Evolutionary conservation across 2,329 filamentous ascomycete species (phyloP), one percentile per base, ranked within the genome.

Genomic region (Elsinoe perseae): DNA sequence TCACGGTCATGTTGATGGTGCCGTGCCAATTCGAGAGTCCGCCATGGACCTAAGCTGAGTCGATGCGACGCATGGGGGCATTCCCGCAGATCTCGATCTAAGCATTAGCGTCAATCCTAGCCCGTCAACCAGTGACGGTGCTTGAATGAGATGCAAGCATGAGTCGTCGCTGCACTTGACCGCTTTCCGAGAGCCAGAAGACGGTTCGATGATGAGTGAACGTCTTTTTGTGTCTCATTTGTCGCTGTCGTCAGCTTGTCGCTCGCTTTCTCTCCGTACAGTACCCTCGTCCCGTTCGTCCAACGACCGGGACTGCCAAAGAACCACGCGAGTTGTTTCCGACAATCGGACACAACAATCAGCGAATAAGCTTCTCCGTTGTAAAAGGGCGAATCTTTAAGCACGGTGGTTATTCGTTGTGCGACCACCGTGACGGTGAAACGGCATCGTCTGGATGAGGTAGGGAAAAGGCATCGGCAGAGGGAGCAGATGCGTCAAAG

Each of bases 1-100:
- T 52, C 48, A 32, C 14, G 48, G 48, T 52, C 48, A 32, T 18
- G 20, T 36, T 52, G 16, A 23, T 27, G 30, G 20, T 30, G 32
- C 25, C 14, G 48, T 34, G 14, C 25, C 48, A 36, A 18, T 32
- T 28, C 44, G 25, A 30, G 44, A 30, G 30, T 23, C 25, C 40
- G 40, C 48, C 28, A 32, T 52, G 48, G 48, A 52, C 20, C 48
- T 52, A 38, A 52, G 28, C 48, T 52, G 48, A 52, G 48, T 52
- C 48, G 48, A 52, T 52, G 48, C 48, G 30, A 30, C 28, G 30
- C 48, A 50, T 50, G 53, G 53, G 50, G 53, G 36, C 40, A 28
- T 55, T 34, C 40, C 53, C 53, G 42, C 53, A 56, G 53, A 56
- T 56, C 53, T 56, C 53, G 53, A 56, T 56, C 53, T 7, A 36